Percentiles rank a stretch among this genome's conserved stretches.
phyloP scores from a whole-genome alignment of 345 rosid genomes.

The Brassica rapa region DNA sequence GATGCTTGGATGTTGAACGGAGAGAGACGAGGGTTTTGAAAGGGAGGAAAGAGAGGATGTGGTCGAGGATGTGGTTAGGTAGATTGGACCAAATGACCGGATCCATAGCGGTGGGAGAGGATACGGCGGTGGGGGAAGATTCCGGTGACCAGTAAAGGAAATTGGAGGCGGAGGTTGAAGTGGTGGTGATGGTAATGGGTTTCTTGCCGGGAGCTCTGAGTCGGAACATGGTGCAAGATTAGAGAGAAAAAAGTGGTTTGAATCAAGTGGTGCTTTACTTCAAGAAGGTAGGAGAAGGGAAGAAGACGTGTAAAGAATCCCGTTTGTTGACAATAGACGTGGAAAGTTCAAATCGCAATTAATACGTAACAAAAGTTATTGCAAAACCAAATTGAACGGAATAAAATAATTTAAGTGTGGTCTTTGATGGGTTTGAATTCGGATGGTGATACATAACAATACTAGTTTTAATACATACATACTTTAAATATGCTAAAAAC shows the following conservation, averaged over 20 bases:
- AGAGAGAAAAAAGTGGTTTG: background rate
- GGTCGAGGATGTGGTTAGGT: slow-evolving; percentile 70
- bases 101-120: slow-evolving; percentile 54
- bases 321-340: background rate
- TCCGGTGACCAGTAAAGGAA: slow-evolving; percentile 41
- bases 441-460: background rate
- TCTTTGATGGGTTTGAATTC: background rate
- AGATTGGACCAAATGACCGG: slow-evolving; percentile 73
- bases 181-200: slow-evolving; percentile 28
- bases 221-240: slow-evolving; percentile 20
- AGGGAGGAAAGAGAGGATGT: slow-evolving; percentile 59
- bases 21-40: slow-evolving; percentile 55
- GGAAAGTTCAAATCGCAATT: background rate
- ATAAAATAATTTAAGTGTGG: background rate
- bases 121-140: slow-evolving; percentile 17
- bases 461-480: background rate
- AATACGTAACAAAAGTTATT: background rate
- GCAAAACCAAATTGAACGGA: background rate
- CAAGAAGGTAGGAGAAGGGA: background rate
- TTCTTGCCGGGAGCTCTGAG: slow-evolving; percentile 30
- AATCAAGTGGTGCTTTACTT: background rate
- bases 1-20: slow-evolving; percentile 63
- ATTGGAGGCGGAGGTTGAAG: slow-evolving; percentile 15
- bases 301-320: background rate
- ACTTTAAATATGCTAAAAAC: background rate